Conservation (phyloP, 2,329 filamentous ascomycete species). For the Cytospora piceicola region DNA sequence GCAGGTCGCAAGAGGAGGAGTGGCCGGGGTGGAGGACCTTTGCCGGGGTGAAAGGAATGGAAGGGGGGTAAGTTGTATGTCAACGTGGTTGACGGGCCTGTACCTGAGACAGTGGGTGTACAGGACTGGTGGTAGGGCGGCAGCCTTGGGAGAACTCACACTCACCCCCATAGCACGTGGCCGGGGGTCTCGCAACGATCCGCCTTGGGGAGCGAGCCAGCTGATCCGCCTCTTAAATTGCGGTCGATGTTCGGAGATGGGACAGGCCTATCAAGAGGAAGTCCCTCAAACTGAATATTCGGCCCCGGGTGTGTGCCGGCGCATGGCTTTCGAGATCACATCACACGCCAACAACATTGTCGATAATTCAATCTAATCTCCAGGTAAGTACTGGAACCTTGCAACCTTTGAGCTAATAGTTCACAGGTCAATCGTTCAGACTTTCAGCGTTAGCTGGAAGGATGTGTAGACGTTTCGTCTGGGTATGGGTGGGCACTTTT, state of each 20-base stretch:
- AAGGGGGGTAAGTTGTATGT: not conserved
- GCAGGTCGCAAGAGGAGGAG: slow-evolving; percentile 16
- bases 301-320: slow-evolving; percentile 17
- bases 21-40: slow-evolving; percentile 1
- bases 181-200: not conserved
- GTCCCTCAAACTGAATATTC: not conserved
- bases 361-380: not conserved
- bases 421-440: not conserved
- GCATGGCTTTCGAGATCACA: not conserved
- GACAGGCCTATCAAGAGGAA: not conserved
- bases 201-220: not conserved
- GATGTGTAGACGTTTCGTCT: slow-evolving; percentile 7
- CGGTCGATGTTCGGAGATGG: slow-evolving; percentile 10
- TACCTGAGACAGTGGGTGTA: not conserved
- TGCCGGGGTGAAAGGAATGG: not conserved
- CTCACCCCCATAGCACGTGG: slow-evolving; percentile 16
- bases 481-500: slow-evolving; percentile 14
- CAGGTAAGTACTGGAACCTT: not conserved
- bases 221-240: slow-evolving; percentile 4
- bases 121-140: not conserved
- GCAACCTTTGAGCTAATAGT: not conserved
- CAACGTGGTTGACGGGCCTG: not conserved
- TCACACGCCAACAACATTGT: not conserved
- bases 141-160: slow-evolving; percentile 11
- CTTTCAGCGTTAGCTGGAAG: not conserved